Evolutionary conservation across 371 early-diverging fungal genomes (phyloP), one percentile per base, ranked within the genome.

Genomic region (Syncephalastrum monosporum): DNA sequence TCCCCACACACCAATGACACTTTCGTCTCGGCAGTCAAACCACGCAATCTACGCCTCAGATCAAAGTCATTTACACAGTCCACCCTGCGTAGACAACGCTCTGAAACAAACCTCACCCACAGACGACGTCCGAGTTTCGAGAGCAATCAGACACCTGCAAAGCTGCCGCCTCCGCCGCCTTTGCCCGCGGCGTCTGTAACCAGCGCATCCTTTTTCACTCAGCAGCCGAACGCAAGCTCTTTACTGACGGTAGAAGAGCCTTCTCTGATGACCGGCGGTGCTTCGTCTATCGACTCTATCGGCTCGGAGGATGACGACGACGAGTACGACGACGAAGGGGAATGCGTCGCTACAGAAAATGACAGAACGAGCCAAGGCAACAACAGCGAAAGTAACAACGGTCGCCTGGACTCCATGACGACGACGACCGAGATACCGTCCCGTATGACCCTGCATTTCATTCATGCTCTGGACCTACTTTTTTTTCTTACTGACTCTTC

Each of bases 291-390:
- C 17, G 55, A 55, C 38, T 47, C 56, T 42, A 19, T 7, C 25
- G 60, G 53, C 25, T 60, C 60, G 13, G 61, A 61, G 33, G 61
- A 61, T 45, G 61, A 61, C 5, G 45, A 56, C 3, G 56, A 48
- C 45, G 48, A 55, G 5, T 13, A 47, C 6, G 27, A 47, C 13
- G 29, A 41, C 23, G 23, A 17, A 1, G 47, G 14, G 6, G 41
- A 47, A 15, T 16, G 47, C 13, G 47, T 47, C 19, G 19, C 48
- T 7, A 19, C 41, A n/a, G 17, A 16, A 5, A 48, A 25, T 12
- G 38, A 33, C 38, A 12, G 10, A 5, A 33, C 38, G 10, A 33
- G 38, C 7, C 1, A 29, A 29, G 29, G 29, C 38, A 46, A 46
- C 47, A 46, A 6, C 47, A 19, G n/a, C n/a, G 12, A 38, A n/a